Conservation (phyloP, 139 green algal genomes). For the Chlorella sp. region DNA sequence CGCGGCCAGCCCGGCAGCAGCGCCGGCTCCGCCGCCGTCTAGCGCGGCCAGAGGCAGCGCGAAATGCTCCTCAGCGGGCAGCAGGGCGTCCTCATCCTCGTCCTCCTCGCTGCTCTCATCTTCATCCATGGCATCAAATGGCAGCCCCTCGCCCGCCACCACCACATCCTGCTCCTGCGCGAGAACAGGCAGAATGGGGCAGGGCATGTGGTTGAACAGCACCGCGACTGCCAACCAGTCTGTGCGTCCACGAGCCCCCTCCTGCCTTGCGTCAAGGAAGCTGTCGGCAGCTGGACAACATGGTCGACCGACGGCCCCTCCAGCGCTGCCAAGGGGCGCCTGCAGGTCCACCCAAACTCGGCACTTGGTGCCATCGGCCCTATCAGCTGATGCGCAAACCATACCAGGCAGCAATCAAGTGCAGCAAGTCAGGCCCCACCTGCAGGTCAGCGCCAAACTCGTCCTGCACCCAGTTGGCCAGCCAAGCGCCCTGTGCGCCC, state of each 20-base stretch:
- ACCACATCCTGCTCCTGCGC: conserved; percentile 21
- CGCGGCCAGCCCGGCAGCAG: not conserved
- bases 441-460: conserved; percentile 28
- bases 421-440: not conserved
- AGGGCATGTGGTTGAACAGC: no score
- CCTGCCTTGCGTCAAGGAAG: no score
- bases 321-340: no score
- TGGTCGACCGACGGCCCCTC: no score
- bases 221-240: no score
- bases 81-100: not conserved
- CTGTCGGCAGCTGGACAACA: no score
- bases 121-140: conserved; percentile 30
- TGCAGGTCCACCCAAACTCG: no score
- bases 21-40: not conserved
- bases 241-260: no score
- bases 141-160: conserved; percentile 27
- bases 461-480: conserved; percentile 18
- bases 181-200: not conserved
- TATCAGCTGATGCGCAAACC: no score
- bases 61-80: not conserved
- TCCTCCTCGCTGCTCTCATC: conserved; percentile 8
- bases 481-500: conserved; percentile 15
- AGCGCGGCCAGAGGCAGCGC: not conserved
- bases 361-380: no score
- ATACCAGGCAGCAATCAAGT: no score